Conservation (phyloP, 352 stramenopile genomes). For the Globisporangium carolinianum region DNA sequence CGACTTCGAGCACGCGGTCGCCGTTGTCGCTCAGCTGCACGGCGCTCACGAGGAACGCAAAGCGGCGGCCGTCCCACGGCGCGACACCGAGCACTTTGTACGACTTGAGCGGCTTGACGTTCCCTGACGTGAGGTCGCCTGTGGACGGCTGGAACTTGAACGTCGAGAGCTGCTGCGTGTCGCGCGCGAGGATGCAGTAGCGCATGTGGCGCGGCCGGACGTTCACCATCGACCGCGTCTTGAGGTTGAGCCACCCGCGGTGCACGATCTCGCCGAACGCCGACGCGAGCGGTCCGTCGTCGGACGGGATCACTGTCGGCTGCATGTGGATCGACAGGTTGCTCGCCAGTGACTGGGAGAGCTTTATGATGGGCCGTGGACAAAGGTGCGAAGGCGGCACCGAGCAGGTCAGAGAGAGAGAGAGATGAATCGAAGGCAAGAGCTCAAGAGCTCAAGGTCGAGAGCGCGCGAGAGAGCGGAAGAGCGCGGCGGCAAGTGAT, state of each 20-base stretch:
- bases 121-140: slow-evolving; percentile 47
- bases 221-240: slow-evolving; percentile 84
- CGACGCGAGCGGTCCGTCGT: slow-evolving; percentile 43
- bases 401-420: background rate
- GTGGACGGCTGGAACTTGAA: slow-evolving; percentile 85
- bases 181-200: slow-evolving; percentile 73
- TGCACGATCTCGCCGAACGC: slow-evolving; percentile 68
- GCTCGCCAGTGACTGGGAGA: slow-evolving; percentile 13
- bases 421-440: background rate
- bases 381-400: background rate
- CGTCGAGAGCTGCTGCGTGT: slow-evolving; percentile 59
- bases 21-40: slow-evolving; percentile 57
- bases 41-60: slow-evolving; percentile 70
- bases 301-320: slow-evolving; percentile 40
- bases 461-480: too few species aligned
- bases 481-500: too few species aligned
- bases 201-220: slow-evolving; percentile 76
- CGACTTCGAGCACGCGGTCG: slow-evolving; percentile 77
- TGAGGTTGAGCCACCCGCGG: slow-evolving; percentile 81
- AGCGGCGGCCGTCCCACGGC: slow-evolving; percentile 62
- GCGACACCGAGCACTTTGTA: slow-evolving; percentile 71
- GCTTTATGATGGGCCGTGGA: slow-evolving; percentile 9
- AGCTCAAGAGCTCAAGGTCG: background rate
- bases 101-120: slow-evolving; percentile 50
- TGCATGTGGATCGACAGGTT: slow-evolving; percentile 32